Evolutionary conservation across 805 yeast genomes (phyloP).

Genomic region (Starmerella scarabaei): DNA sequence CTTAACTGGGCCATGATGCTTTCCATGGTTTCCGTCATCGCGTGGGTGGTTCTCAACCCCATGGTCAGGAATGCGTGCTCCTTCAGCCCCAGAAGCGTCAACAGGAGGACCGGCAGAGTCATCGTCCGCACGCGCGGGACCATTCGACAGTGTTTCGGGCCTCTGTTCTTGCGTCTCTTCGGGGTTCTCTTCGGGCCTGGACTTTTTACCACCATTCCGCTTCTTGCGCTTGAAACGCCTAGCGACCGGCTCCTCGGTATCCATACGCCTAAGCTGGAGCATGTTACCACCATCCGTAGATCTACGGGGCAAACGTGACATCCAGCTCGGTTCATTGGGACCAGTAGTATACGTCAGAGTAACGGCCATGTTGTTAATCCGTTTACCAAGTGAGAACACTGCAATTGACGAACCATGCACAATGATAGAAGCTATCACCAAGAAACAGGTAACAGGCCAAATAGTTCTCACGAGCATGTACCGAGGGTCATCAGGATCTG

Average conservation of each 20-base stretch:
- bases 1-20: not conserved
- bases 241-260: constrained; percentile 39
- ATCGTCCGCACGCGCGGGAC: not conserved
- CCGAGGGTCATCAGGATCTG: constrained; percentile 37
- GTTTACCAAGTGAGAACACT: constrained; percentile 62
- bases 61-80: not conserved
- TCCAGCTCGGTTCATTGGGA: constrained; percentile 60
- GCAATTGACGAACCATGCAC: constrained; percentile 91
- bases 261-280: constrained; percentile 70
- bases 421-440: constrained; percentile 66
- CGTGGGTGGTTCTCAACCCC: not conserved
- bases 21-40: too few species aligned
- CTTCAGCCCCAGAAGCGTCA: not conserved
- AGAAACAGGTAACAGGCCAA: constrained; percentile 76
- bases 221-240: not conserved
- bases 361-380: constrained; percentile 81
- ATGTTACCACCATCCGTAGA: constrained; percentile 62
- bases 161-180: not conserved
- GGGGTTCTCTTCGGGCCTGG: not conserved
- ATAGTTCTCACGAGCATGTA: constrained; percentile 48
- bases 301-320: constrained; percentile 58
- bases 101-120: too few species aligned
- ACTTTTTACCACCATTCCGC: constrained; percentile 1
- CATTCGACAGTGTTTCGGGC: not conserved
- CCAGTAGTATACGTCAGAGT: constrained; percentile 67